Base-by-base conservation (phyloP, 805 yeast genomes). In the Metschnikowia baotianmanensis region DNA sequence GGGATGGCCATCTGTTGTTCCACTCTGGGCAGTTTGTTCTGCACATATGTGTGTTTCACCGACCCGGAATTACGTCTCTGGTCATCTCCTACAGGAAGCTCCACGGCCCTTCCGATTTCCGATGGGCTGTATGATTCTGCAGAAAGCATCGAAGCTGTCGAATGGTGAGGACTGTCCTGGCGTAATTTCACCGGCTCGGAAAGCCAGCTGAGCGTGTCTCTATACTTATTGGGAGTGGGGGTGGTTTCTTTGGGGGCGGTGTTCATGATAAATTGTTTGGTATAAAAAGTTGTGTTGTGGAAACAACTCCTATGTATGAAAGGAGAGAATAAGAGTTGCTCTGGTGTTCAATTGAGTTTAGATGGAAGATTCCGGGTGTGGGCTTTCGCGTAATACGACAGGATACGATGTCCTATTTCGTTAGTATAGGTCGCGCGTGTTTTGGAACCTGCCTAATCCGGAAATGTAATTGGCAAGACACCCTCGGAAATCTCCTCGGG, bases 71-170 rank as follows among this genome's bases (percentile, higher is more conserved):
- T 25, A 10, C 43, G 43, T 6, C 37, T 27, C 22, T 33, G 45
- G 9, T 34, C 41, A 18, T 46, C 43, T 22, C 42, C 36, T 34
- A 46, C 43, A 15, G 43, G 34, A 18, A 50, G 36, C 11, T 46
- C 33, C 6, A 51, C 59, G 1, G 58, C 62, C 32, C 51, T 38
- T 17, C 56, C 57, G 30, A 58, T 47, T 29, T 52, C 54, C 2
- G 57, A 58, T 6, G 53, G 48, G 34, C 50, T 46, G 41, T 52
- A 52, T 2, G 53, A 47, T 2, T 30, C 38, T 11, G 36, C 38
- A 8, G 52, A 40, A 7, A 20, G 26, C 34, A 38, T 31, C 25
- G 55, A 52, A 11, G 42, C 36, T 5, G 19, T 15, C 4, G 45
- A 40, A 31, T 40, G 38, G 8, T 38, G 34, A 9, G 38, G 36